phyloP scores from a whole-genome alignment of 306 rosid genomes.

The Prunus armeniaca region DNA sequence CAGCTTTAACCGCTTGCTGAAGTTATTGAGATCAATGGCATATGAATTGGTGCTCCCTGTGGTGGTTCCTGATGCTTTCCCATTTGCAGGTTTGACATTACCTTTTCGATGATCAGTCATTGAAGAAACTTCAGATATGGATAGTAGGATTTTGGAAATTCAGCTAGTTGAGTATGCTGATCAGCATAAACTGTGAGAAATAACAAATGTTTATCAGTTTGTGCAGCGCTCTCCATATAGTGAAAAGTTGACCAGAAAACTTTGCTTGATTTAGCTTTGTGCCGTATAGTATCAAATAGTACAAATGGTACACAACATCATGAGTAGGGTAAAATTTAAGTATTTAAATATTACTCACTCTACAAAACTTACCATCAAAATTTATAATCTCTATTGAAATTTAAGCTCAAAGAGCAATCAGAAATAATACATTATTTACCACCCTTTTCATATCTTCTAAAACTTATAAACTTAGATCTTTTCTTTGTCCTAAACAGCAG shows the following conservation, averaged over 20 bases:
- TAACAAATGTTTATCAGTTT: slow-evolving; percentile 4
- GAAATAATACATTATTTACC: background rate
- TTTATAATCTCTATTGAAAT: background rate
- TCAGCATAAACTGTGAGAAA: slow-evolving; percentile 23
- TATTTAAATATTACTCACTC: background rate
- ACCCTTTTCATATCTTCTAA: background rate
- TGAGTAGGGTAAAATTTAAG: background rate
- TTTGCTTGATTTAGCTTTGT: background rate
- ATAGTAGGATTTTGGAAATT: background rate
- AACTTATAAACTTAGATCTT: background rate
- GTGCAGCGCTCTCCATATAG: background rate
- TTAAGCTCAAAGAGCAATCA: background rate
- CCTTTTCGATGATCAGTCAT: slow-evolving; percentile 32
- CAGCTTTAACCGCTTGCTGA: slow-evolving; percentile 25
- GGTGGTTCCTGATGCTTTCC: slow-evolving; percentile 19
- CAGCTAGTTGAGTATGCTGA: slow-evolving; percentile 12
- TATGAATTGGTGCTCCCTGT: slow-evolving; percentile 8
- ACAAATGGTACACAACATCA: background rate
- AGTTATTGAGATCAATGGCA: slow-evolving; percentile 23
- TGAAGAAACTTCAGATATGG: background rate
- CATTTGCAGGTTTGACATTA: slow-evolving; percentile 18
- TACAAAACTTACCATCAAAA: background rate
- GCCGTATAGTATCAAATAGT: too few relatives aligned
- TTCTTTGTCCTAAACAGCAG: background rate
- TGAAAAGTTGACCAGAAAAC: slow-evolving; percentile 8